phyloP scores from a whole-genome alignment of 306 rosid genomes.

The Adenanthera pavonina region DNA sequence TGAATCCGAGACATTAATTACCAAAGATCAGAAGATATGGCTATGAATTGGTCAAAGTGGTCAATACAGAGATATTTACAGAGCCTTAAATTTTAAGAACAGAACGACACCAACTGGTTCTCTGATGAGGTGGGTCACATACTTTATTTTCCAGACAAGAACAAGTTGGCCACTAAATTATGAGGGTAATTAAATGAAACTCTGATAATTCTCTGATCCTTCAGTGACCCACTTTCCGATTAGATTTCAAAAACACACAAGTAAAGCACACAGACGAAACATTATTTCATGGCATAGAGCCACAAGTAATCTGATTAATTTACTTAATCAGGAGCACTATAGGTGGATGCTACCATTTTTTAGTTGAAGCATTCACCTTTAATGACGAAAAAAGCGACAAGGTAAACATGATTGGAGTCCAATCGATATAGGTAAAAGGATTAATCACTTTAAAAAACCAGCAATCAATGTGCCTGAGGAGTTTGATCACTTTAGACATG shows the following conservation, averaged over 20 bases:
- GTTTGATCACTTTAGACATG: slow-evolving; percentile 54
- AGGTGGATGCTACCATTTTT: slow-evolving; percentile 11
- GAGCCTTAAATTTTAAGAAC: slow-evolving; percentile 20
- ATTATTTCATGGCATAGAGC: neutral
- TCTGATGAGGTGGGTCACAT: slow-evolving; percentile 27
- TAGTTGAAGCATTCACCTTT: slow-evolving; percentile 3
- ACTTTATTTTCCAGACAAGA: slow-evolving; percentile 10
- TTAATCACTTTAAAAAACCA: slow-evolving; percentile 43
- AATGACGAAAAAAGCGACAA: neutral
- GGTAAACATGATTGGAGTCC: slow-evolving; percentile 31
- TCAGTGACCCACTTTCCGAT: slow-evolving; percentile 3
- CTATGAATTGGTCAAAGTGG: slow-evolving; percentile 32
- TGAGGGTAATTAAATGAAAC: slow-evolving; percentile 16
- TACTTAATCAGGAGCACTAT: neutral
- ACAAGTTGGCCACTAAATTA: slow-evolving; percentile 19
- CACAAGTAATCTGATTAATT: neutral
- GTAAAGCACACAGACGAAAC: neutral
- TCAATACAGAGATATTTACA: slow-evolving; percentile 24
- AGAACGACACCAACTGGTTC: slow-evolving; percentile 17
- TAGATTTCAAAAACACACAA: neutral
- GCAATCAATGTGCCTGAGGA: slow-evolving; percentile 51
- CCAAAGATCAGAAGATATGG: slow-evolving; percentile 34
- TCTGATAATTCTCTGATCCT: slow-evolving; percentile 6
- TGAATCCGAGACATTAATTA: slow-evolving; percentile 27
- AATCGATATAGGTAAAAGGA: slow-evolving; percentile 43